A percentile compares a stretch with the other conserved stretches of the same genome.
phyloP scores from a whole-genome alignment of 805 yeast genomes.

The Isabelozyma pseudorhagii region DNA sequence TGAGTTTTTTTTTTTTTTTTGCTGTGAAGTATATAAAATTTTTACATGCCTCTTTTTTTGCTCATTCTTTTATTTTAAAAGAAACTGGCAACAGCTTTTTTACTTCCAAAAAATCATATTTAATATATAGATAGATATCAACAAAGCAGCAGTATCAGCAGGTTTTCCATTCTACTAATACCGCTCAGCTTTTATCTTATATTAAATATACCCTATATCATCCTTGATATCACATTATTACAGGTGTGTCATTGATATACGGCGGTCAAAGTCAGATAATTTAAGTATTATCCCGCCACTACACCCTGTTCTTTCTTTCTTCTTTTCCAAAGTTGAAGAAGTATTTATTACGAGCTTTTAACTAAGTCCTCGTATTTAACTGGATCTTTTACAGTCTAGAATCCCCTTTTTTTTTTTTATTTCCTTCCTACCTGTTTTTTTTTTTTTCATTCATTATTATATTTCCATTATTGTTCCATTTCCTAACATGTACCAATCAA shows the following conservation, averaged over 20 bases:
- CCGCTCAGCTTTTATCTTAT: neutral
- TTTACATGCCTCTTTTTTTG: neutral
- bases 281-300: neutral
- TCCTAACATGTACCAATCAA: constrained; percentile 13
- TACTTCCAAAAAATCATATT: neutral
- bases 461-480: constrained; percentile 1
- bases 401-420: neutral
- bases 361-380: constrained; percentile 31
- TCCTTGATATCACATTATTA: neutral
- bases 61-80: neutral
- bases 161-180: neutral
- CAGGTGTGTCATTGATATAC: neutral
- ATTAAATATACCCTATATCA: neutral
- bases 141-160: neutral
- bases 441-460: neutral
- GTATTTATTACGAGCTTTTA: constrained; percentile 33
- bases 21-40: neutral
- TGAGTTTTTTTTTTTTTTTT: no score
- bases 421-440: neutral
- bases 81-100: neutral
- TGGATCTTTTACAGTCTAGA: constrained; percentile 4
- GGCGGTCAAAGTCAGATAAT: neutral
- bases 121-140: neutral
- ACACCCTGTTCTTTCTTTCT: neutral
- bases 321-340: neutral